A percentile compares a stretch with the other conserved stretches of the same genome.
Conservation (phyloP, 345 rosid species). For the Ceriops zippeliana region DNA sequence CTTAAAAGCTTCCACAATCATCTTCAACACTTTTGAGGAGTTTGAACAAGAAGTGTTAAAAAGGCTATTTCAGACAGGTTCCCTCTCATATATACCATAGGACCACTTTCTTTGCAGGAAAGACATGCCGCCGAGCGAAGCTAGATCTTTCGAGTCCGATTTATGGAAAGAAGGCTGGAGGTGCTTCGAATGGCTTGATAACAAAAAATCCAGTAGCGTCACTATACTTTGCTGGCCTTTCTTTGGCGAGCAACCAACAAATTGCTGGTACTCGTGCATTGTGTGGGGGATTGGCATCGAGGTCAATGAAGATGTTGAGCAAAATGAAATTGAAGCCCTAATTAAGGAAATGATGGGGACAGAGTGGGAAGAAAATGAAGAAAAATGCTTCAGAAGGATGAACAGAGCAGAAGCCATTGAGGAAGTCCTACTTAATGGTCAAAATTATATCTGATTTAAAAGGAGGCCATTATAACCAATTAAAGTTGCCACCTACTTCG, state of each 20-base stretch:
- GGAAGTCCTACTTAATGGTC: conserved; percentile 13
- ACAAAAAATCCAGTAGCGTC: conserved; percentile 14
- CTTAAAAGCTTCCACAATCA: conserved; percentile 5
- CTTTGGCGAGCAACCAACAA: conserved; percentile 35
- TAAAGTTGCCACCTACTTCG: no score
- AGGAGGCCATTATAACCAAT: no score
- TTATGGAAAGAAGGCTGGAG: conserved; percentile 32
- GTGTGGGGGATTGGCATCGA: conserved; percentile 33
- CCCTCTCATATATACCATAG: conserved; percentile 24
- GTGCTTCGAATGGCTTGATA: conserved; percentile 30
- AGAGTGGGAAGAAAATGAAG: conserved; percentile 16
- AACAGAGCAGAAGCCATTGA: conserved; percentile 24
- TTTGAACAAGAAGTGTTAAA: neutral
- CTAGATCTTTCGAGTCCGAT: conserved; percentile 19
- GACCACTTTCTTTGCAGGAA: conserved; percentile 37
- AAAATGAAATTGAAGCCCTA: conserved; percentile 18
- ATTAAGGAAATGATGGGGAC: conserved; percentile 29
- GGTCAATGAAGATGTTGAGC: conserved; percentile 20
- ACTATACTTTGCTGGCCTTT: conserved; percentile 37
- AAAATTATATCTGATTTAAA: no score
- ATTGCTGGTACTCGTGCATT: conserved; percentile 22
- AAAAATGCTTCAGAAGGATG: conserved; percentile 27
- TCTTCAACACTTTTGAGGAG: conserved; percentile 11
- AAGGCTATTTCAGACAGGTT: conserved; percentile 6
- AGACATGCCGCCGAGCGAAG: conserved; percentile 11